Conservation (phyloP, 108 stramenopile species). For the Nitzschia sp. region DNA sequence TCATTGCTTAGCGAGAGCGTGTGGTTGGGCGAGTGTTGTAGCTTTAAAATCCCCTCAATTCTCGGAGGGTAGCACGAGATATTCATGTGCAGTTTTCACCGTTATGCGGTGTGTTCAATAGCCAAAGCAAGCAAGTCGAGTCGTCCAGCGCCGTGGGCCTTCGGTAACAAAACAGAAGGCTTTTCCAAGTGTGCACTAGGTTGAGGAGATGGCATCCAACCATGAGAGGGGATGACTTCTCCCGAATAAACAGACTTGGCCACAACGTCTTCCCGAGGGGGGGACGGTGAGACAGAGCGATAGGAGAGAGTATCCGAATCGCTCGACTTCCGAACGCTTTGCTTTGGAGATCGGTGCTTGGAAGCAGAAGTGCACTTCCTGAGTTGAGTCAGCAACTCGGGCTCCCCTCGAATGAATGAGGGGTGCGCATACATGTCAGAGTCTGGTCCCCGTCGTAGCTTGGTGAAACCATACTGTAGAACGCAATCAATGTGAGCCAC, state of each 20-base stretch:
- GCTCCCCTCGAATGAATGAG: slow-evolving; percentile 54
- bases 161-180: slow-evolving; percentile 7
- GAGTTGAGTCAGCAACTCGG: slow-evolving; percentile 56
- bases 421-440: slow-evolving; percentile 77
- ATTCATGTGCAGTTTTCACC: too few relatives aligned
- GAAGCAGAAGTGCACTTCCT: slow-evolving; percentile 47
- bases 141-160: slow-evolving; percentile 25
- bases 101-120: slow-evolving; percentile 23
- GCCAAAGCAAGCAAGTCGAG: slow-evolving; percentile 54
- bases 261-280: background rate
- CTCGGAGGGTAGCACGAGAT: too few relatives aligned
- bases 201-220: background rate
- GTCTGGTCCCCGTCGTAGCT: slow-evolving; percentile 75
- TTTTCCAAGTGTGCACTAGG: background rate
- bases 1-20: too few relatives aligned
- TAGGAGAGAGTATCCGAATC: slow-evolving; percentile 9
- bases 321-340: background rate
- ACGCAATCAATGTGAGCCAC: background rate
- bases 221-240: background rate
- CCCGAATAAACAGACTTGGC: background rate
- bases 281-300: slow-evolving; percentile 18
- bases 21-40: too few relatives aligned
- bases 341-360: slow-evolving; percentile 5
- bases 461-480: slow-evolving; percentile 80
- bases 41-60: too few relatives aligned